A percentile compares a stretch with the other conserved stretches of the same genome.
These are phyloP conservation scores for Mrakia blollopis DNA, from an alignment of 768 basidiomycete genomes.

Conservation along the genomic window DNA sequence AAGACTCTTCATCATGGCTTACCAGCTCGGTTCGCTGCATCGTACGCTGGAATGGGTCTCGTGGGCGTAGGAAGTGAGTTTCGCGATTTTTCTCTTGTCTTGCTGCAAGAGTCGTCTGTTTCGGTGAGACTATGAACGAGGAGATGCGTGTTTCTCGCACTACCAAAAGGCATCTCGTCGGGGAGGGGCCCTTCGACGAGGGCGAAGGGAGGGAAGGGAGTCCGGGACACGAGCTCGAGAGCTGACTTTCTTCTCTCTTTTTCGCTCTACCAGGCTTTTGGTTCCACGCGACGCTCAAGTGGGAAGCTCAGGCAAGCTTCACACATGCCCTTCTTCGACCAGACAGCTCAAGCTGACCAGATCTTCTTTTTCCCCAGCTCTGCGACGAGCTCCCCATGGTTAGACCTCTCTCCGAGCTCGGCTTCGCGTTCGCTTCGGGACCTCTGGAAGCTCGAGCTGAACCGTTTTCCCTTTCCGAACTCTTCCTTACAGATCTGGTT, in stretches of 20 bases:
- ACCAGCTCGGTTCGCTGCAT: neutral
- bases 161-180: too few species aligned
- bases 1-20: neutral
- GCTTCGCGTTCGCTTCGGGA: neutral
- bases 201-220: neutral
- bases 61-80: slow-evolving; percentile 13
- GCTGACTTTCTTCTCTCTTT: neutral
- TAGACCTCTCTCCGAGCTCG: neutral
- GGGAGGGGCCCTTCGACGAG: too few species aligned
- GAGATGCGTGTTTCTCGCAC: too few species aligned
- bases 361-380: neutral
- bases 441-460: neutral
- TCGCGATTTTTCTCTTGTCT: neutral
- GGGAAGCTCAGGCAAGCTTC: neutral
- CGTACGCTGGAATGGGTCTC: slow-evolving; percentile 3
- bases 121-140: too few species aligned
- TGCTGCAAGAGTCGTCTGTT: neutral
- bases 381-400: slow-evolving; percentile 25
- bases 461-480: too few species aligned
- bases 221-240: neutral
- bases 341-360: neutral
- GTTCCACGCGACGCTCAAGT: slow-evolving; percentile 21
- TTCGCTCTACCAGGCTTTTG: slow-evolving; percentile 4
- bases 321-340: neutral
- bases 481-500: slow-evolving; percentile 7